These are phyloP conservation scores for Balamuthia mandrillaris DNA, from an alignment of 208 protist species.

Conservation along the genomic window DNA sequence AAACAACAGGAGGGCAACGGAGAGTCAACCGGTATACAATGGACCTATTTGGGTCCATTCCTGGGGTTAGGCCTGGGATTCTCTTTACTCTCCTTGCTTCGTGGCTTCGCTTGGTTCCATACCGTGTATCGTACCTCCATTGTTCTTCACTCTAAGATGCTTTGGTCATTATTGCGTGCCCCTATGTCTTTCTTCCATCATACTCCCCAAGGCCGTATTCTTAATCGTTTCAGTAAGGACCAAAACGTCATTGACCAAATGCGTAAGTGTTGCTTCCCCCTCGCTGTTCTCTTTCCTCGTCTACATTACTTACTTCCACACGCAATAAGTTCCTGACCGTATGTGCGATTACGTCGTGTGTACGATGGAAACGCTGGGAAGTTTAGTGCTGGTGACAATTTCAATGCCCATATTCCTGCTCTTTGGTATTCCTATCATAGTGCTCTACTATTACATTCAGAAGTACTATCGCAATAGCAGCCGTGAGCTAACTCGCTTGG, in stretches of 20 bases:
- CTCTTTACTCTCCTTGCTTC: no score
- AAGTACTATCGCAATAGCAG: conserved; percentile 8
- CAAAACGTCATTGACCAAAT: conserved; percentile 74
- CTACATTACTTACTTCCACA: no score
- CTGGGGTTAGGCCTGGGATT: no score
- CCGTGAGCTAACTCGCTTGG: conserved; percentile 70
- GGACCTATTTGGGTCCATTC: no score
- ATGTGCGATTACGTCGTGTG: not conserved
- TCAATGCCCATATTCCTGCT: not conserved
- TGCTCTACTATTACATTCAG: conserved; percentile 41
- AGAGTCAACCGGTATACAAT: no score
- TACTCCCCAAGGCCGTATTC: conserved; percentile 86
- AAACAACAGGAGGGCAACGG: no score
- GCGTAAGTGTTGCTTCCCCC: no score
- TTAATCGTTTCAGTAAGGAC: conserved; percentile 92
- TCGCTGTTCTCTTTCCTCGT: no score
- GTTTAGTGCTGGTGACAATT: conserved; percentile 9
- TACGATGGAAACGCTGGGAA: not conserved
- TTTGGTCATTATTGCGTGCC: conserved; percentile 50
- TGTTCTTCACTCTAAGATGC: no score
- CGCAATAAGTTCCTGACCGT: not conserved
- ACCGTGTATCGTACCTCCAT: no score
- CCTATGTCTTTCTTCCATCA: conserved; percentile 89
- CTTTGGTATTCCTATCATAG: not conserved
- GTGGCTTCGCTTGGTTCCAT: no score